Base-by-base conservation (phyloP, 805 yeast species). In the Kluyveromyces wickerhamii region DNA sequence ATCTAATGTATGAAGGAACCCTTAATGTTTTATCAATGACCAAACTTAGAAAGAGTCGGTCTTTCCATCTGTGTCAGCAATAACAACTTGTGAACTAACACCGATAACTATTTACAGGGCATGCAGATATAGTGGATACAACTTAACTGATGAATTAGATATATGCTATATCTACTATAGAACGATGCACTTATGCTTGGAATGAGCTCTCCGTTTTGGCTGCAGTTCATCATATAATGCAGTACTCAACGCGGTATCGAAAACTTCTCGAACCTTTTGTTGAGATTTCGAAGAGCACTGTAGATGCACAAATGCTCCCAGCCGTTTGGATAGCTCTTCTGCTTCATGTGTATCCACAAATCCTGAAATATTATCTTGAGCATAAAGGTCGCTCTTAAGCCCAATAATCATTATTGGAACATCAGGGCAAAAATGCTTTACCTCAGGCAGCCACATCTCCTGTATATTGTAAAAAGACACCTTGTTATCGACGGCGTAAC, bases 381-480 rank as follows among this genome's bases (percentile, higher is more conserved):
- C 43, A 32, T 51, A 52, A 38, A 81, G 60, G 56, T 88, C 96
- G 4, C 76, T 59, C 50, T 88, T 86, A 21, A 89, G 69, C 1
- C 95, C 96, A n/a, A 85, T 86, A 22, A 89, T 60, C 18, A 86
- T 55, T 12, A 79, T 70, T 1, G 95, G 94, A 2, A 78, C 69
- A 2, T 75, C 80, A 3, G 88, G 87, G 52, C 95, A 85, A 53
- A 80, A 85, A 50, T 82, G 87, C 39, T 67, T 63, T 2, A 84
- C 81, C 53, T 88, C 97, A 1, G 95, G 95, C 26, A 73, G 72
- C 97, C 97, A 88, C 40, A 71, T 73, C 43, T 85, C 94, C 40
- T 68, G 69, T 9, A 84, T 81, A 51, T 82, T 86, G 33, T 73
- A 76, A 37, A 88, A 63, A 15, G 88, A 75, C 21, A 70, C 70